Base-by-base conservation (phyloP, 2,329 filamentous ascomycete genomes). In the Hypoxylon sp. region DNA sequence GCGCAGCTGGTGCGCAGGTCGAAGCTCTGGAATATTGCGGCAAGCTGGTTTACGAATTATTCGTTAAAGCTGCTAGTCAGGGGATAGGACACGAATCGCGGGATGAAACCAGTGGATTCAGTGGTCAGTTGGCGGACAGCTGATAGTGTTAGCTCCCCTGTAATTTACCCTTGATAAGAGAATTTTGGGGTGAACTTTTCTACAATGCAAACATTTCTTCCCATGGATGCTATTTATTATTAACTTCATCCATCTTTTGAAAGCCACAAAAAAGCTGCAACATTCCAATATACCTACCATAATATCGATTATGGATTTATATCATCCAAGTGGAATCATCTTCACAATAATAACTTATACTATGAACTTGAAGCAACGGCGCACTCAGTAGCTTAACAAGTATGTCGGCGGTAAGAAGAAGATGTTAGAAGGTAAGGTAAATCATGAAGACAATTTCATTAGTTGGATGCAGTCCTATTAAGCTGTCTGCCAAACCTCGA, bases 41-140 rank as follows among this genome's bases (percentile, higher is more conserved):
- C 17, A 23, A 34, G 30, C 30, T 21, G 32, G 51, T 49, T 42
- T 31, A 4, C 9, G 6, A 43, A 25, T 21, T 46, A 41, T 45
- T 48, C 37, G 32, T 29, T 50, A 35, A 41, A 38, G 17, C 25
- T 43, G 32, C 25, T n/a, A n/a, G 44, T 51, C 53, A 40, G 44
- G 40, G 40, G 48, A 51, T 21, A 31, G 50, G 31, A 59, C 55
- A 56, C 44, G 55, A 55, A 50, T 55, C 48, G 48, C 48, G 51
- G 56, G 52, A 55, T 41, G 43, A 55, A 55, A 47, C 35, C 29
- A 20, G 11, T 2, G 19, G 9, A 7, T 29, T 20, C 15, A 3
- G 9, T 11, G 2, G 17, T 4, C 56, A 56, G 48, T 42, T 59
- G 52, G 23, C 16, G 5, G 20, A 5, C 56, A 51, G 29, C 37